A percentile compares a stretch with the other conserved stretches of the same genome.
Evolutionary conservation across 129 eudicot genomes (phyloP).

Genomic region (Heracleum sosnowskyi): DNA sequence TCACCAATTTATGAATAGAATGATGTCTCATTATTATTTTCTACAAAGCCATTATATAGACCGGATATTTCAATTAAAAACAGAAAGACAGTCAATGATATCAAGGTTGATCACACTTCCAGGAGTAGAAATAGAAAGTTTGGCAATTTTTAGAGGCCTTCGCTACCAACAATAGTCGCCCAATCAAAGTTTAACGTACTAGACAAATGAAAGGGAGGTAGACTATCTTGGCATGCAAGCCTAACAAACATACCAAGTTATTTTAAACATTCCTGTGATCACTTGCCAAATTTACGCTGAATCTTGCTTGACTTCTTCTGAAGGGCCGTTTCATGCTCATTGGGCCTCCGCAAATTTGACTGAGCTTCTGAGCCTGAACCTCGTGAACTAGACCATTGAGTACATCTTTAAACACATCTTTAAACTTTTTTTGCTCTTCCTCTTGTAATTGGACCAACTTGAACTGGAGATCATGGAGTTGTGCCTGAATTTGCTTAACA

Average conservation of each 20-base stretch:
- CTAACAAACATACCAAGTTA: neutral
- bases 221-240: neutral
- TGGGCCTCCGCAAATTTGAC: neutral
- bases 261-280: neutral
- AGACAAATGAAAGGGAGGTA: neutral
- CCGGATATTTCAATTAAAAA: neutral
- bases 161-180: neutral
- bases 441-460: too few relatives aligned
- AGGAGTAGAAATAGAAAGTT: neutral
- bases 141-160: neutral
- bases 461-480: neutral
- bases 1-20: neutral
- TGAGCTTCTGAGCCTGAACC: neutral
- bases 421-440: too few relatives aligned
- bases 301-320: neutral
- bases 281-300: neutral
- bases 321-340: neutral
- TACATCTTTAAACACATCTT: neutral
- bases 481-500: neutral
- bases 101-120: neutral
- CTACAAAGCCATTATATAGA: neutral
- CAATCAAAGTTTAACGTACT: neutral
- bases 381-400: neutral
- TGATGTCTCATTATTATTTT: neutral
- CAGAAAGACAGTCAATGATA: too few relatives aligned